Evolutionary conservation across 2,329 filamentous ascomycete genomes (phyloP).

Genomic region (Westerdykella ornata): DNA sequence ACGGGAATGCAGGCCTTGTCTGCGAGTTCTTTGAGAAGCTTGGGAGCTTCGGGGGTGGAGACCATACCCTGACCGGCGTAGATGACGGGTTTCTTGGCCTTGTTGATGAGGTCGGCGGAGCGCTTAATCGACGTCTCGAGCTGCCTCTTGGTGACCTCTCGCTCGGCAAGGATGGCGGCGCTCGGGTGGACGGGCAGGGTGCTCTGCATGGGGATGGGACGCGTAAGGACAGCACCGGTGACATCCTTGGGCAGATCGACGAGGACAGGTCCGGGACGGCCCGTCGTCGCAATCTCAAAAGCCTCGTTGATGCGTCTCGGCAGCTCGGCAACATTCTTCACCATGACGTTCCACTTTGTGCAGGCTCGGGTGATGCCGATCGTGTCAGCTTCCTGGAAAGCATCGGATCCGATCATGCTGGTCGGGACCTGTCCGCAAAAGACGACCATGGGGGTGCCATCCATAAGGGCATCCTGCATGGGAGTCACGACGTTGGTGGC

Average conservation of each 20-base stretch:
- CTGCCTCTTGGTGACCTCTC: constrained; percentile 65
- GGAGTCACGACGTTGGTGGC: constrained; percentile 96
- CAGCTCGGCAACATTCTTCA: constrained; percentile 88
- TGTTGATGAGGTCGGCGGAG: constrained; percentile 75
- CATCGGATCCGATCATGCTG: constrained; percentile 83
- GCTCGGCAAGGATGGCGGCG: constrained; percentile 74
- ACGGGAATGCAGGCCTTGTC: constrained; percentile 91
- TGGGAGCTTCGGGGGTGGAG: constrained; percentile 68
- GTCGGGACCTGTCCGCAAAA: constrained; percentile 92
- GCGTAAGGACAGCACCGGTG: constrained; percentile 74
- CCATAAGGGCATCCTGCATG: constrained; percentile 91
- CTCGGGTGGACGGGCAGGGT: constrained; percentile 73
- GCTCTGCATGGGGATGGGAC: constrained; percentile 73
- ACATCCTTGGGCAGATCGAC: constrained; percentile 97
- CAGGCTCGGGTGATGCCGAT: constrained; percentile 89
- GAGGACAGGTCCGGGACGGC: constrained; percentile 86
- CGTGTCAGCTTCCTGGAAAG: constrained; percentile 94
- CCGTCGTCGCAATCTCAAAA: constrained; percentile 94
- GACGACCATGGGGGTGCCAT: constrained; percentile 92
- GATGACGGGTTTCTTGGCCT: constrained; percentile 87
- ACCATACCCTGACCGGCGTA: constrained; percentile 91
- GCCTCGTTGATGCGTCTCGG: constrained; percentile 94
- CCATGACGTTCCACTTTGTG: constrained; percentile 99
- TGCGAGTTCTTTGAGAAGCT: constrained; percentile 74
- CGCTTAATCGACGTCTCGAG: constrained; percentile 66